Evolutionary conservation across 805 yeast genomes (phyloP), one percentile per base, ranked within the genome.

Genomic region (Yarrowia yakushimensis): DNA sequence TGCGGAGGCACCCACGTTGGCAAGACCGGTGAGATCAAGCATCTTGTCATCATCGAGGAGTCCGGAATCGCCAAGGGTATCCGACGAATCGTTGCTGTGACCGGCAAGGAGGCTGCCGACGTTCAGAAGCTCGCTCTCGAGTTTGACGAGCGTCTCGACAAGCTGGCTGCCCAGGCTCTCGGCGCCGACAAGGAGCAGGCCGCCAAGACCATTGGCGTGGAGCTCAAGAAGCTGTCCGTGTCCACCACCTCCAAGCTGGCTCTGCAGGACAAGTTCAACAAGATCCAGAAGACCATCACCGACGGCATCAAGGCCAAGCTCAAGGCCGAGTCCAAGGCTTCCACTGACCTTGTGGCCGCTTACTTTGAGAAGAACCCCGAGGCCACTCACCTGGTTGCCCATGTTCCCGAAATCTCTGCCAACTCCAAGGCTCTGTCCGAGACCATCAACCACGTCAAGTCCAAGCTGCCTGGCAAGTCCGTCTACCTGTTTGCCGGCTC

Each of bases 1-100:
- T 94, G 99, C 78, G 99, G 99, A 78, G 99, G 99, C 77, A 94
- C 99, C 12, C 99, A 94, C 72, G 97, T 94, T 67, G 81, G 83
- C 55, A 87, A 88, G 76, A 93, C 98, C 18, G 88, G 93, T 65
- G 98, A 93, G 65, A 94, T 94, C 73, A 91, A 91, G 74, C 93
- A 89, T 68, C 83, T 94, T 67, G 89, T 94, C 34, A 82, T 94
- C 62, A 79, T 87, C 66, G 99, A 94, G 79, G 99, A 94, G 77
- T 84, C 90, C 67, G 98, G 99, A 77, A 94, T 94, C 75, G 98
- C 99, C 65, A 94, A 94, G 79, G 99, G 99, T 77, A 90, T 91
- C 66, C 86, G 99, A 78, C 90, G 99, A 81, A 88, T 94, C 73
- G 97, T 94, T 63, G 98, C 97, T 27, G 97, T 94, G 60, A 88